These are phyloP conservation scores for Termitomyces sp. DNA, from an alignment of 768 basidiomycete species.

Conservation along the genomic window DNA sequence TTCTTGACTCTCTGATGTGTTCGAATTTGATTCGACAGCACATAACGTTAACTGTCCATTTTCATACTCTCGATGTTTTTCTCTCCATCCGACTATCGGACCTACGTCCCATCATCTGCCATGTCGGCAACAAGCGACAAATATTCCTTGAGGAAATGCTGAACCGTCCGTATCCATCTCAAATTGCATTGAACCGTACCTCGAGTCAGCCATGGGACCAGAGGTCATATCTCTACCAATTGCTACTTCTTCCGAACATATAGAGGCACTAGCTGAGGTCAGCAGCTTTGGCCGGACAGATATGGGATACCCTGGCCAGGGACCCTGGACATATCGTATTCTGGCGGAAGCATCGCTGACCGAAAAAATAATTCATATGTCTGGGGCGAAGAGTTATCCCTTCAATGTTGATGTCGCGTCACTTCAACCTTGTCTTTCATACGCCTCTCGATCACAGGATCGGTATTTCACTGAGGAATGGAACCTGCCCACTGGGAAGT, in stretches of 20 bases:
- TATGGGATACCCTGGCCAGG: slow-evolving; percentile 47
- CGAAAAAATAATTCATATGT: slow-evolving; percentile 34
- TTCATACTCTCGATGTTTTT: background rate
- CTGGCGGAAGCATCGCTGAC: slow-evolving; percentile 38
- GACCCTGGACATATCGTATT: slow-evolving; percentile 52
- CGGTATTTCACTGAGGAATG: slow-evolving; percentile 29
- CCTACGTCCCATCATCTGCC: slow-evolving; percentile 1
- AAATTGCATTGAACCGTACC: background rate
- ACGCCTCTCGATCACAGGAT: slow-evolving; percentile 26
- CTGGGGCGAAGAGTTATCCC: slow-evolving; percentile 22
- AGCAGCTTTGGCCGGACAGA: slow-evolving; percentile 50
- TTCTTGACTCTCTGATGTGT: slow-evolving; percentile 9
- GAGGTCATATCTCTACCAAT: slow-evolving; percentile 36
- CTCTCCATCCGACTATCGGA: background rate
- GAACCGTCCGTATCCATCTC: background rate
- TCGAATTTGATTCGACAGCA: background rate
- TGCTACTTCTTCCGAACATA: slow-evolving; percentile 43
- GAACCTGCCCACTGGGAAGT: slow-evolving; percentile 26
- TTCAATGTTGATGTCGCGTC: slow-evolving; percentile 22
- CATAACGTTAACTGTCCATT: slow-evolving; percentile 1
- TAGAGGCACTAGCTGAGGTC: slow-evolving; percentile 50
- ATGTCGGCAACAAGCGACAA: background rate
- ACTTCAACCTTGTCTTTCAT: slow-evolving; percentile 31
- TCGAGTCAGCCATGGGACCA: background rate
- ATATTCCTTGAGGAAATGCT: background rate